Conservation (phyloP, 352 stramenopile genomes). For the Pythium periplocum region DNA sequence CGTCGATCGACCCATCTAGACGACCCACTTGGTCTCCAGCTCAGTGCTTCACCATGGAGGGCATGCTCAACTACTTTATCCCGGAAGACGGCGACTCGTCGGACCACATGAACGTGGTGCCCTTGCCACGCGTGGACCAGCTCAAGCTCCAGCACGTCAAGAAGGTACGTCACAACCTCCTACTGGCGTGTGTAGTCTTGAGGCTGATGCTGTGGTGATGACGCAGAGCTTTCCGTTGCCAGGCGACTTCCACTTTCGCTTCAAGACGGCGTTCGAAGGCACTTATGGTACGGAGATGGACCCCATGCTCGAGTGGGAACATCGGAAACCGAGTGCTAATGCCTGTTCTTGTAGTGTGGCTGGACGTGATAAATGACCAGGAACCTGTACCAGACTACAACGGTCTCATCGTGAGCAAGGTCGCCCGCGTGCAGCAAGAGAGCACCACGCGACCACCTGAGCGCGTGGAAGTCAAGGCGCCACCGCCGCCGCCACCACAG, state of each 20-base stretch:
- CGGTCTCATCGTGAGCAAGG: conserved; percentile 75
- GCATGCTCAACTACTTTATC: conserved; percentile 87
- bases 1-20: no score
- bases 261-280: conserved; percentile 82
- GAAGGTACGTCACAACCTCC: conserved; percentile 34
- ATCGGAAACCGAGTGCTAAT: neutral
- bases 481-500: conserved; percentile 18
- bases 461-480: conserved; percentile 20
- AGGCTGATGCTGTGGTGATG: neutral
- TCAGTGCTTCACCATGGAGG: conserved; percentile 44
- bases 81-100: conserved; percentile 82
- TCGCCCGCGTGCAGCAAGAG: conserved; percentile 57
- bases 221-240: conserved; percentile 65
- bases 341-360: conserved; percentile 51
- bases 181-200: conserved; percentile 1
- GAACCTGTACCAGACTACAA: conserved; percentile 79
- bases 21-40: no score
- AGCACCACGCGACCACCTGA: conserved; percentile 35
- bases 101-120: conserved; percentile 82
- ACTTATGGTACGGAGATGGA: conserved; percentile 53
- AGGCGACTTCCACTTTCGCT: conserved; percentile 81
- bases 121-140: conserved; percentile 70
- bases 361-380: conserved; percentile 67
- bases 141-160: conserved; percentile 75
- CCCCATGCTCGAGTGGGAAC: neutral